Evolutionary conservation across 2,329 filamentous ascomycete species (phyloP).

Genomic region (Aspergillus sp.): DNA sequence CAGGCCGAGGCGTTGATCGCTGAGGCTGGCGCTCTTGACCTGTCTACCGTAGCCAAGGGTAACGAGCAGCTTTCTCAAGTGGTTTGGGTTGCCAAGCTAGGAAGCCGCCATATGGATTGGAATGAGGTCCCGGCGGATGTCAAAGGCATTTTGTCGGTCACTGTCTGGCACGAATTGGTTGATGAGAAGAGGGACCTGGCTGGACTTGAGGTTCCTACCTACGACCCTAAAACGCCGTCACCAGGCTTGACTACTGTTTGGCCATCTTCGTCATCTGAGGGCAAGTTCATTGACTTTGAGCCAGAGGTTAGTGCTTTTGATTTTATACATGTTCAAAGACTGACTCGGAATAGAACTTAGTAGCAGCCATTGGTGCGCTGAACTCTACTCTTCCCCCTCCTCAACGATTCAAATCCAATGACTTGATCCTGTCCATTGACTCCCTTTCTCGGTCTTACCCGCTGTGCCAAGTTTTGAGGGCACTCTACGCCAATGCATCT

Average conservation of each 20-base stretch:
- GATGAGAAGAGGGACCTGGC: slow-evolving; percentile 58
- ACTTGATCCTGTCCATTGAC: slow-evolving; percentile 80
- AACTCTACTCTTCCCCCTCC: slow-evolving; percentile 66
- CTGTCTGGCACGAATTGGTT: slow-evolving; percentile 89
- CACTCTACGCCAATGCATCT: slow-evolving; percentile 76
- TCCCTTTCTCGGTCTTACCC: slow-evolving; percentile 73
- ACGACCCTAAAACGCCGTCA: slow-evolving; percentile 47
- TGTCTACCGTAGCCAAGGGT: slow-evolving; percentile 62
- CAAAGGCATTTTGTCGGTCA: slow-evolving; percentile 67
- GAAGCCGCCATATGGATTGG: slow-evolving; percentile 92
- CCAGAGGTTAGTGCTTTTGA: slow-evolving; percentile 46
- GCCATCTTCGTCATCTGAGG: slow-evolving; percentile 37
- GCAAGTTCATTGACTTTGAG: slow-evolving; percentile 74
- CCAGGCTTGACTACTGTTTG: slow-evolving; percentile 41
- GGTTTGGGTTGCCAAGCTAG: slow-evolving; percentile 88
- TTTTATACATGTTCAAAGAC: not conserved
- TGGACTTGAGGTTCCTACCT: slow-evolving; percentile 57
- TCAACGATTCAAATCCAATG: slow-evolving; percentile 65
- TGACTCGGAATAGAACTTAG: slow-evolving; percentile 56
- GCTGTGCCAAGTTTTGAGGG: slow-evolving; percentile 70
- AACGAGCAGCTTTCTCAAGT: slow-evolving; percentile 68
- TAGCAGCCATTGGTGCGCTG: slow-evolving; percentile 75
- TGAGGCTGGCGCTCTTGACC: slow-evolving; percentile 77
- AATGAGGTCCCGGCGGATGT: slow-evolving; percentile 75
- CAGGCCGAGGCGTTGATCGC: slow-evolving; percentile 77